A percentile compares a stretch with the other conserved stretches of the same genome.
Conservation (phyloP, 441 rosid genomes). For the Mallotus japonicus region DNA sequence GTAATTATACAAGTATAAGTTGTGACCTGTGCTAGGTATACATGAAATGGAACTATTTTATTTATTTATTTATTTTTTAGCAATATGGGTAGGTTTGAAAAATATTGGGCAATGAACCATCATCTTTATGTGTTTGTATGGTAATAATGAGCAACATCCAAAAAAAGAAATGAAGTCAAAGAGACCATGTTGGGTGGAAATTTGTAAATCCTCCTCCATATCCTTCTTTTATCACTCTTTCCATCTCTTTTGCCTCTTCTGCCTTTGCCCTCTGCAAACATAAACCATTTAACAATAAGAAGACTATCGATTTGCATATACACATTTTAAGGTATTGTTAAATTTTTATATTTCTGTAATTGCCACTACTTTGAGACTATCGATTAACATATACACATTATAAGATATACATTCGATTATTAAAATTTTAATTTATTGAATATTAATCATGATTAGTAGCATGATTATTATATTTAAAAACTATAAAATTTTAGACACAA, state of each 20-base stretch:
- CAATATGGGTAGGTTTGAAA: not conserved
- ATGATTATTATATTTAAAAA: too few relatives aligned
- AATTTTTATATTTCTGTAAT: too few relatives aligned
- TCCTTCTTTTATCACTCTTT: constrained; percentile 52
- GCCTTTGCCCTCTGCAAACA: constrained; percentile 54
- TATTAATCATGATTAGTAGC: too few relatives aligned
- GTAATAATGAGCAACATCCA: constrained; percentile 18
- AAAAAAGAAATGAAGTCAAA: constrained; percentile 38
- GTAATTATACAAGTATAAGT: constrained; percentile 25
- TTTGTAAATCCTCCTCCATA: constrained; percentile 26
- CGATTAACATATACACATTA: too few relatives aligned
- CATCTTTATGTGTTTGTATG: constrained; percentile 16
- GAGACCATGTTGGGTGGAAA: constrained; percentile 44
- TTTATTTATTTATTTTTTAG: not conserved
- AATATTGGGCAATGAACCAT: constrained; percentile 10
- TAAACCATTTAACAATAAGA: not conserved
- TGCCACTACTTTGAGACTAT: too few relatives aligned
- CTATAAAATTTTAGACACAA: too few relatives aligned
- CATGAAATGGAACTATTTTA: constrained; percentile 6
- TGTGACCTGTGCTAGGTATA: constrained; percentile 5
- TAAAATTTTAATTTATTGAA: too few relatives aligned
- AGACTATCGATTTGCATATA: too few relatives aligned
- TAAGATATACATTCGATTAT: too few relatives aligned
- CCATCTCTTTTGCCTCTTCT: constrained; percentile 53
- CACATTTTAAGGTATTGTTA: too few relatives aligned